Percentiles rank a stretch among this genome's conserved stretches.
These are phyloP conservation scores for Aureobasidium pullulans DNA, from an alignment of 2,329 filamentous ascomycete genomes.

Conservation along the genomic window DNA sequence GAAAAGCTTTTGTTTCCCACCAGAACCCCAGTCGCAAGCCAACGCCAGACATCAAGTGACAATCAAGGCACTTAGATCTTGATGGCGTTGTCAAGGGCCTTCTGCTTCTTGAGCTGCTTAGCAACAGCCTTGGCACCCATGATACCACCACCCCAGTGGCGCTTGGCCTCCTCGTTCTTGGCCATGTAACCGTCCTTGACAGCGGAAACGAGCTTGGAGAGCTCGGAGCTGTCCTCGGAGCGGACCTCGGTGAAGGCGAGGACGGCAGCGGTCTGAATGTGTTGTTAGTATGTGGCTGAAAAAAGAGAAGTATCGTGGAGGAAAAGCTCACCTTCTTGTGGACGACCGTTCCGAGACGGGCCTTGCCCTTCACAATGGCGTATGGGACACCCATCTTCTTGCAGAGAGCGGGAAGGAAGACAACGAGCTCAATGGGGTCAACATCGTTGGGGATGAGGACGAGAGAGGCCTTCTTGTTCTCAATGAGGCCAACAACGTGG, in stretches of 20 bases:
- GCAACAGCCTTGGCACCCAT: constrained; percentile 92
- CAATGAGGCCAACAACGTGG: constrained; percentile 93
- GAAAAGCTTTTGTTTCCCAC: constrained; percentile 15
- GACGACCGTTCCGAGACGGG: constrained; percentile 94
- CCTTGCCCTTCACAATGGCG: constrained; percentile 99
- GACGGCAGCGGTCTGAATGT: constrained; percentile 85
- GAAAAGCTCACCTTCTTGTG: constrained; percentile 83
- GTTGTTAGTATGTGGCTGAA: constrained; percentile 22
- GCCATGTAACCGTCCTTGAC: constrained; percentile 98
- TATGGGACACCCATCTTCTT: constrained; percentile 99
- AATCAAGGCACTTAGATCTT: constrained; percentile 68
- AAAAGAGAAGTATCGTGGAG: neutral
- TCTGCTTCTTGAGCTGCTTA: constrained; percentile 76
- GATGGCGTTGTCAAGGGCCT: constrained; percentile 88
- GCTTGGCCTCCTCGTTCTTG: constrained; percentile 85
- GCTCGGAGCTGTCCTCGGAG: constrained; percentile 95
- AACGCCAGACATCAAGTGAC: constrained; percentile 9
- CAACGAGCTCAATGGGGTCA: constrained; percentile 98
- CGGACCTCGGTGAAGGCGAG: constrained; percentile 94
- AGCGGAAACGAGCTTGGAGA: constrained; percentile 90
- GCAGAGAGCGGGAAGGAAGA: constrained; percentile 98
- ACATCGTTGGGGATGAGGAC: constrained; percentile 99
- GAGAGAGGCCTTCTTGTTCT: constrained; percentile 99
- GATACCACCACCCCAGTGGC: constrained; percentile 99
- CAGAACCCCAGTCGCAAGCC: neutral